These are phyloP conservation scores for Podospora sp. DNA, from an alignment of 495 filamentous ascomycete species.

Conservation along the genomic window DNA sequence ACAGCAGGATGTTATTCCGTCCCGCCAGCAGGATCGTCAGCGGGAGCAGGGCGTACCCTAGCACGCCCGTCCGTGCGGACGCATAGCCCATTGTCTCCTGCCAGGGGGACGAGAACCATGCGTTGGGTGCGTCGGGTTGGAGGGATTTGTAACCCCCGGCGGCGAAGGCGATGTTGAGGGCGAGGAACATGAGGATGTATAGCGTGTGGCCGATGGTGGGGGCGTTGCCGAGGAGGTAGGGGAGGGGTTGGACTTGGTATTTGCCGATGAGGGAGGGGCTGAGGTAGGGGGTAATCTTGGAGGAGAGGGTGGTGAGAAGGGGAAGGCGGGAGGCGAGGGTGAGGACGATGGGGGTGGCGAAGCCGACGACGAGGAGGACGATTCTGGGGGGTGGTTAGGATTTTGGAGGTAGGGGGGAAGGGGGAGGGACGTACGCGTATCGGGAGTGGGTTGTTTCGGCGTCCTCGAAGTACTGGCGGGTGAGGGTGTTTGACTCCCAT, in stretches of 20 bases:
- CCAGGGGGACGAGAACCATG: conserved; percentile 29
- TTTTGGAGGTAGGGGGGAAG: neutral
- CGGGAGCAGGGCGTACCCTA: conserved; percentile 37
- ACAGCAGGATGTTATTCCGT: conserved; percentile 52
- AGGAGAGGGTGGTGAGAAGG: conserved; percentile 20
- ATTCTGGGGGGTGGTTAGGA: conserved; percentile 1
- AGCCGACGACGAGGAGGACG: conserved; percentile 32
- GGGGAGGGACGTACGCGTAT: neutral
- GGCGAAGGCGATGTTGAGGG: conserved; percentile 41
- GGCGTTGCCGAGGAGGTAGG: conserved; percentile 35
- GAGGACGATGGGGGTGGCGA: conserved; percentile 35
- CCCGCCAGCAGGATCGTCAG: conserved; percentile 41
- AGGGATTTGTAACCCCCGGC: conserved; percentile 27
- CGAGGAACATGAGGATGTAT: conserved; percentile 38
- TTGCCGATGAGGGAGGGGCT: conserved; percentile 40
- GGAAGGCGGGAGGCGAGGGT: conserved; percentile 37
- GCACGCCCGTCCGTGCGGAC: conserved; percentile 40
- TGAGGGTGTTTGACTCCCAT: conserved; percentile 2
- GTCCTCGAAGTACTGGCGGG: conserved; percentile 15
- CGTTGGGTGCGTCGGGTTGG: conserved; percentile 26
- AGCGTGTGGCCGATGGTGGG: conserved; percentile 45
- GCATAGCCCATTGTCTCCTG: conserved; percentile 43
- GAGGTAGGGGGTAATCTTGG: conserved; percentile 34
- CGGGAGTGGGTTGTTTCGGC: neutral
- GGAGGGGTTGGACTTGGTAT: conserved; percentile 33